These are phyloP conservation scores for Bassia scoparia DNA, from an alignment of 148 eudicot species.

Conservation along the genomic window DNA sequence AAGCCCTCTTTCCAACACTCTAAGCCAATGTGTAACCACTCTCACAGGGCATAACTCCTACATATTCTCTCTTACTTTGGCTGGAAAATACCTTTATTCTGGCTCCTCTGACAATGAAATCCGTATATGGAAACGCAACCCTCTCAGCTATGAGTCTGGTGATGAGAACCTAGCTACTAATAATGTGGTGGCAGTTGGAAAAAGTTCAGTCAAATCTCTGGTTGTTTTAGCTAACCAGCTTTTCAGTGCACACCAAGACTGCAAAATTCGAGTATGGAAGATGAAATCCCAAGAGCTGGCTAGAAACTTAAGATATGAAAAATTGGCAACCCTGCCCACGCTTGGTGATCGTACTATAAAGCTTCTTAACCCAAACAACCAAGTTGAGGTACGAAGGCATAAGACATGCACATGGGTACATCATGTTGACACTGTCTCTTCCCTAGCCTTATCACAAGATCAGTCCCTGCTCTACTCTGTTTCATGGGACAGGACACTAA, in stretches of 20 bases:
- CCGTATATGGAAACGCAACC: conserved; percentile 42
- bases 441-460: conserved; percentile 56
- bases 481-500: conserved; percentile 84
- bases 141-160: conserved; percentile 31
- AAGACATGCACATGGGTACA: conserved; percentile 78
- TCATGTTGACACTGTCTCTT: conserved; percentile 78
- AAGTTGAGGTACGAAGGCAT: conserved; percentile 57
- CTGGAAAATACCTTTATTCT: conserved; percentile 52
- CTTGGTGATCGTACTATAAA: conserved; percentile 66
- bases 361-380: conserved; percentile 59
- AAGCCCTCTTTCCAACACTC: conserved; percentile 20
- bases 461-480: conserved; percentile 68
- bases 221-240: conserved; percentile 54
- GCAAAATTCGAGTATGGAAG: conserved; percentile 89
- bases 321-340: conserved; percentile 74
- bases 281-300: conserved; percentile 33
- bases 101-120: conserved; percentile 76
- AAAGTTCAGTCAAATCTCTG: conserved; percentile 76
- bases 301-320: conserved; percentile 33
- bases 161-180: conserved; percentile 24
- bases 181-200: conserved; percentile 45
- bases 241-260: conserved; percentile 91
- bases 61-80: conserved; percentile 62
- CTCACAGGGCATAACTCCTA: conserved; percentile 56
- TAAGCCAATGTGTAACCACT: conserved; percentile 60